These are phyloP conservation scores for Dryas drummondii DNA, from an alignment of 306 rosid species.

Conservation along the genomic window DNA sequence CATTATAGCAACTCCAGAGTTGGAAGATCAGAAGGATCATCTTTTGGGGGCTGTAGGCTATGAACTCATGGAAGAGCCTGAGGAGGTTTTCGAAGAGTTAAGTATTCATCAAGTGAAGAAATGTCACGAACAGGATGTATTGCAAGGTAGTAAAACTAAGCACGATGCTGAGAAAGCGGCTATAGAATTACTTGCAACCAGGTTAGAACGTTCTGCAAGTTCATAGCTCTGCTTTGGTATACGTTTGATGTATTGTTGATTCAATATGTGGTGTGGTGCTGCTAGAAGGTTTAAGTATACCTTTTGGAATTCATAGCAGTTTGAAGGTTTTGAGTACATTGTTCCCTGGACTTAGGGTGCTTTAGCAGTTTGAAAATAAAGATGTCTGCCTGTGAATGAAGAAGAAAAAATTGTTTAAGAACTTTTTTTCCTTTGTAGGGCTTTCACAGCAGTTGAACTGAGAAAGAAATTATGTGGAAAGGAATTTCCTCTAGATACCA, in stretches of 20 bases:
- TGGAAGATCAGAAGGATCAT: conserved; percentile 19
- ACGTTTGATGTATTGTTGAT: background rate
- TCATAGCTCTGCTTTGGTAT: background rate
- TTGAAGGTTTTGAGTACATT: background rate
- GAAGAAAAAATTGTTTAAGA: conserved; percentile 5
- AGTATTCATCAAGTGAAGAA: conserved; percentile 29
- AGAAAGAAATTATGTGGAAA: conserved; percentile 67
- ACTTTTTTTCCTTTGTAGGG: conserved; percentile 44
- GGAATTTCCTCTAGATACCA: conserved; percentile 47
- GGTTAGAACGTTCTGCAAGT: conserved; percentile 41
- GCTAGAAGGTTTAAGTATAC: background rate
- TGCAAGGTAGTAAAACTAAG: conserved; percentile 32
- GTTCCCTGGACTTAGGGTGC: background rate
- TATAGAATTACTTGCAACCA: conserved; percentile 59
- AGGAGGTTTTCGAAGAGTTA: conserved; percentile 44
- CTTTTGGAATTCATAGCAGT: background rate
- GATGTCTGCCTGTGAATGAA: conserved; percentile 12
- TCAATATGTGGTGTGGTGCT: background rate
- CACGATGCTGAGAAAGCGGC: conserved; percentile 66
- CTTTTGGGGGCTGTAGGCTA: conserved; percentile 31
- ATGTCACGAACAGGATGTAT: conserved; percentile 31
- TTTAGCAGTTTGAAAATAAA: background rate
- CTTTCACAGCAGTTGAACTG: conserved; percentile 72
- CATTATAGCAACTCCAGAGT: conserved; percentile 19
- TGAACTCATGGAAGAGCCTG: conserved; percentile 47